Base-by-base conservation (phyloP, 1,284 basidiomycete species). In the Leccinum pachyderme region DNA sequence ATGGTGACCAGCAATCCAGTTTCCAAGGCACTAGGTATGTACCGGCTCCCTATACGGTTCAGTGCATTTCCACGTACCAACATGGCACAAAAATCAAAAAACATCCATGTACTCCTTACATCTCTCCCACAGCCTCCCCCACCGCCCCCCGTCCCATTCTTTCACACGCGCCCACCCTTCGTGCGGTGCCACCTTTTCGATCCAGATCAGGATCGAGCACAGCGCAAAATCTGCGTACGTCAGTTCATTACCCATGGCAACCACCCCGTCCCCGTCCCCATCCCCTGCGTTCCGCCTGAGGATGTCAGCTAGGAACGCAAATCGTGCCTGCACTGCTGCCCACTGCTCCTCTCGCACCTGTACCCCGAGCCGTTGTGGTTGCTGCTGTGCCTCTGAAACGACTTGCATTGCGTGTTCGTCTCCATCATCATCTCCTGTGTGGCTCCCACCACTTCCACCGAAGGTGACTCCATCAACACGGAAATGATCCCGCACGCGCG, bases 191-290 rank as follows among this genome's bases (percentile, higher is more conserved):
- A 87, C 80, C 50, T 79, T 75, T 66, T 87, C 81, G 45, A 87
- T 85, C 85, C 85, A 87, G 48, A 87, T 78, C 49, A 88, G 65
- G 28, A 86, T 78, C 0, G 87, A 81, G 61, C 84, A 87, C 22
- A 89, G 69, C 2, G 84, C 81, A 64, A 89, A 88, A 61, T 89
- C 87, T 0, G 84, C 84, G 61, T 87, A 87, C 9, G 80, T 81
- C 37, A 88, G 75, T 22, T 86, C 81, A 44, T 76, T 72, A 3
- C 86, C 87, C 78, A 82, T 83, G 24, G 74, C 80, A 25, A 88
- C 83, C n/a, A 81, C 72, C 2, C 83, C 83, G 60, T 86, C 83
- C 1, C 84, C 79, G 11, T 41, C 39, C 3, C 39, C 39, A 18
- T 77, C 75, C 0, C 74, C 76, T 1, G 68, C 60, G 59, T 89